Conservation (phyloP, 352 stramenopile species). For the Pythium inflatum region DNA sequence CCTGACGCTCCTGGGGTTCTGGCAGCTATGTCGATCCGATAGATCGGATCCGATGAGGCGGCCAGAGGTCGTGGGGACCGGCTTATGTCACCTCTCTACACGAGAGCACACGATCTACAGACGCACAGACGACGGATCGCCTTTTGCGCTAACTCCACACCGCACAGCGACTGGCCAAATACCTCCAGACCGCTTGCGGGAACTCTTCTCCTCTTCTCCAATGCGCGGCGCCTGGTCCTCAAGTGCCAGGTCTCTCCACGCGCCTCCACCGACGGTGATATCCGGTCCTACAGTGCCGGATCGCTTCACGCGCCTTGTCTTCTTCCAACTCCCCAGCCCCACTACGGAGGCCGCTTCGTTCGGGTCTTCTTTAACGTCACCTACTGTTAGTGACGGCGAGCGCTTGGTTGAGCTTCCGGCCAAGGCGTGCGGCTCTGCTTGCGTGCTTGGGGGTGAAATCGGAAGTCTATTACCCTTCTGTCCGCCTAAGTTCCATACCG, state of each 20-base stretch:
- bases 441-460: conserved; percentile 6
- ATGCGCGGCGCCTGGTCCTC: too few relatives aligned
- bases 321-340: background rate
- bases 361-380: background rate
- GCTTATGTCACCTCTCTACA: background rate
- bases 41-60: background rate
- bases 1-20: conserved; percentile 1
- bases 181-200: background rate
- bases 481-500: background rate
- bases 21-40: background rate
- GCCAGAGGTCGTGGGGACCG: conserved; percentile 1
- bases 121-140: background rate
- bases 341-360: background rate
- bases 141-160: too few relatives aligned
- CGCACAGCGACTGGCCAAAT: conserved; percentile 1
- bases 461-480: conserved; percentile 12
- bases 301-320: background rate
- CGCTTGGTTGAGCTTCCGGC: background rate
- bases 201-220: background rate
- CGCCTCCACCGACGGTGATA: too few relatives aligned
- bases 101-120: background rate
- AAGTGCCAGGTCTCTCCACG: too few relatives aligned
- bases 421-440: background rate
- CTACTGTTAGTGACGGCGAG: background rate
- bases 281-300: background rate